Base-by-base conservation (phyloP, 73 alveolate species). In the Symbiodinium natans region DNA sequence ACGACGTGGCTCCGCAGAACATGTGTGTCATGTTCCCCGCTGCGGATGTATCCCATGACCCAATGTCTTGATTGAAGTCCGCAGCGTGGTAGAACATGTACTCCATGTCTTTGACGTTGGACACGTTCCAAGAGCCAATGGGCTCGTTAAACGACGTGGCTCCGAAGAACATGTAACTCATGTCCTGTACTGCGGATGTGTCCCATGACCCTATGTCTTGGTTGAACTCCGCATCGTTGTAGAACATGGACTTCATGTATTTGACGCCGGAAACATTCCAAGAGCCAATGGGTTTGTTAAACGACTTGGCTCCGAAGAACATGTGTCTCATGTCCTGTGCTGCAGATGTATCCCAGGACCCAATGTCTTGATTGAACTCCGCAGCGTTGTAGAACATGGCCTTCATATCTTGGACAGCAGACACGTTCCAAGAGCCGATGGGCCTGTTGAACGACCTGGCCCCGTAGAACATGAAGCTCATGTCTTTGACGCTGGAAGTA, bases 211-310 rank as follows among this genome's bases (percentile, higher is more conserved):
- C 8, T 27, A 54, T 52, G 29, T 54, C 59, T 54, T 31, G 86
- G 48, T 88, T 88, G 52, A 43, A 88, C 82, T 21, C 2, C 6
- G 96, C 13, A 31, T 46, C 92, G 40, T 33, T 21, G 54, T 27
- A 2, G 52, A 93, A 77, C 90, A 71, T 74, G 19, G n/a, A 33
- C 1, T 56, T 40, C 63, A 93, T 42, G 15, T 41, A 36, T 6
- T 17, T 93, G 43, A 77, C 99, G 36, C 41, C 21, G 52, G 94
- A 93, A 0, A 36, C 21, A 25, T 93, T 63, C 99, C 99, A 93
- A 31, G 84, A 13, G 17, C 93, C 90, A 19, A 93, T 3, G 17
- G 75, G 40, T 56, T 11, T 8, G 63, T 93, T 77, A 48, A 93
- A 71, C 11, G 90, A 38, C 39, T 43, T 17, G 48, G 99, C 99